phyloP scores from a whole-genome alignment of 257 asterid genomes.

The Fraxinus cuspidata region DNA sequence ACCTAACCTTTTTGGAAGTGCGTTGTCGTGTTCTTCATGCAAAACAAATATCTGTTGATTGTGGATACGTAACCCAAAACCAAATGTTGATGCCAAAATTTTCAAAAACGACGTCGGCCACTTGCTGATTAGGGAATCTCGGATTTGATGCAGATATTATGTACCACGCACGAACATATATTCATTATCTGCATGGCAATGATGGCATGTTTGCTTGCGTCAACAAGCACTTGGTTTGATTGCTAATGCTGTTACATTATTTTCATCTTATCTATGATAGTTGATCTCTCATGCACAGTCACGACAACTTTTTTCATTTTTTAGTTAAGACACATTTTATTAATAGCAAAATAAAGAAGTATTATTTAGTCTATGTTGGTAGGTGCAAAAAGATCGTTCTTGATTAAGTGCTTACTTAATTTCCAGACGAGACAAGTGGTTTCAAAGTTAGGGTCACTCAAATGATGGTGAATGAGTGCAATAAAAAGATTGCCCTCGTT shows the following conservation, averaged over 20 bases:
- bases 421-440: no score
- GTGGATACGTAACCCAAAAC: neutral
- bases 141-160: neutral
- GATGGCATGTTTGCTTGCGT: constrained; percentile 36
- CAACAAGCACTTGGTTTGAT: constrained; percentile 29
- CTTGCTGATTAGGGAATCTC: constrained; percentile 14
- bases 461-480: no score
- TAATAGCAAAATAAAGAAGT: no score
- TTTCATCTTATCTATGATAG: neutral
- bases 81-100: neutral
- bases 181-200: constrained; percentile 27
- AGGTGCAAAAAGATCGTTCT: no score
- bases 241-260: neutral
- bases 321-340: no score
- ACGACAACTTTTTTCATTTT: no score
- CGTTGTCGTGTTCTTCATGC: constrained; percentile 29
- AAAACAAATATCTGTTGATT: constrained; percentile 5
- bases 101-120: constrained; percentile 9
- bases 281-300: neutral
- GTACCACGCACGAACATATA: neutral
- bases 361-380: no score
- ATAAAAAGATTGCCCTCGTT: no score
- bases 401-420: no score
- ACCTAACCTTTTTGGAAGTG: constrained; percentile 28
- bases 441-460: no score